phyloP scores from a whole-genome alignment of 2,329 filamentous ascomycete genomes.

The Ascomycota sp. region DNA sequence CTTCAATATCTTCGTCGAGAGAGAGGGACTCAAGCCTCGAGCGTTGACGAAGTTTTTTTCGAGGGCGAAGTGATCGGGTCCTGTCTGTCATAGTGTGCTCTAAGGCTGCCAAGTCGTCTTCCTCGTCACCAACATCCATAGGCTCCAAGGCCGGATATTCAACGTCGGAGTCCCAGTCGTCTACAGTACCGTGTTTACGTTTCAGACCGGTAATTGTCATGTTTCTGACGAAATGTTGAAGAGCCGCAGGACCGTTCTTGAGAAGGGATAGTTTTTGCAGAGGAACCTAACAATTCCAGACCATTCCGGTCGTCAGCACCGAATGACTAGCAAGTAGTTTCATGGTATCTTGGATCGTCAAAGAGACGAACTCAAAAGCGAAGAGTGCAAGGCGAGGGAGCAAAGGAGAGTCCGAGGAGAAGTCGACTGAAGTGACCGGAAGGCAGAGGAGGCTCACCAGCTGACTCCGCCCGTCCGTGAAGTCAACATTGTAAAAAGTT shows the following conservation, averaged over 20 bases:
- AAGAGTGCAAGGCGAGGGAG: background rate
- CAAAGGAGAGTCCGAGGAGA: background rate
- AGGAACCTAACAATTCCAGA: background rate
- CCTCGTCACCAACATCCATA: constrained; percentile 10
- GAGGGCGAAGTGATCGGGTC: constrained; percentile 7
- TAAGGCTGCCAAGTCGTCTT: constrained; percentile 4
- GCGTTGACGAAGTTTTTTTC: constrained; percentile 4
- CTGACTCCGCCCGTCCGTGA: constrained; percentile 22
- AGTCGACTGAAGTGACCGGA: background rate
- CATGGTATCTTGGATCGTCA: no score
- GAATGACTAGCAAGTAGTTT: no score
- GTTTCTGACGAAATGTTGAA: constrained; percentile 6
- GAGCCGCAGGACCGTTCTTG: constrained; percentile 11
- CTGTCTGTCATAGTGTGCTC: background rate
- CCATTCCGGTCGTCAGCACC: no score
- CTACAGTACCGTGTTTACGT: constrained; percentile 10
- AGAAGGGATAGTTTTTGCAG: constrained; percentile 5
- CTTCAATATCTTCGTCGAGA: constrained; percentile 4
- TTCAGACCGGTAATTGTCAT: constrained; percentile 7
- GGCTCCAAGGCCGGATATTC: constrained; percentile 7
- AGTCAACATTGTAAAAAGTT: constrained; percentile 17
- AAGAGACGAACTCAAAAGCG: background rate
- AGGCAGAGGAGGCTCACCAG: constrained; percentile 11
- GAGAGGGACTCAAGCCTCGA: background rate
- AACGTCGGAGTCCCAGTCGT: constrained; percentile 10